Conservation (phyloP, 805 yeast species). For the Maudiozyma turicensis region DNA sequence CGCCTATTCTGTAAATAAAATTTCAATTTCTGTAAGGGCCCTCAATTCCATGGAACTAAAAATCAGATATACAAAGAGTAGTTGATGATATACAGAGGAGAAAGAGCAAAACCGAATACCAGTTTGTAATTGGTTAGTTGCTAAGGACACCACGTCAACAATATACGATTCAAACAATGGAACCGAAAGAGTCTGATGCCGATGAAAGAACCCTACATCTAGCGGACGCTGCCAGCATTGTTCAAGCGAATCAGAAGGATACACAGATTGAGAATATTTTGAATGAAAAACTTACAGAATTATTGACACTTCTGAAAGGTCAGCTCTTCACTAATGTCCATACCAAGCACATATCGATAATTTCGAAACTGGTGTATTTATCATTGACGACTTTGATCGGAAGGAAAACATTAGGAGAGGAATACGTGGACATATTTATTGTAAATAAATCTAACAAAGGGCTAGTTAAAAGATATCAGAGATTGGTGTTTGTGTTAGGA, state of each 20-base stretch:
- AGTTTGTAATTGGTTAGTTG: no score
- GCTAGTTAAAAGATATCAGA: constrained; percentile 37
- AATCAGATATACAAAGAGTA: no score
- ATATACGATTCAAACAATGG: no score
- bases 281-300: constrained; percentile 45
- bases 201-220: constrained; percentile 35
- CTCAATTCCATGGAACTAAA: no score
- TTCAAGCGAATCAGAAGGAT: constrained; percentile 88
- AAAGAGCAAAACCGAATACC: no score
- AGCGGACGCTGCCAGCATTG: constrained; percentile 86
- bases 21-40: no score
- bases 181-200: not conserved
- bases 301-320: constrained; percentile 44
- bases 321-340: constrained; percentile 56
- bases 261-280: constrained; percentile 54
- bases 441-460: constrained; percentile 44
- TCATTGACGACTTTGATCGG: constrained; percentile 66
- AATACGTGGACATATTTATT: constrained; percentile 74
- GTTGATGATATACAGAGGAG: no score
- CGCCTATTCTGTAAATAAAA: no score
- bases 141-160: no score
- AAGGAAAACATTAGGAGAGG: constrained; percentile 84
- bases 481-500: constrained; percentile 50
- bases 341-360: constrained; percentile 49
- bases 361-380: constrained; percentile 56